Evolutionary conservation across 2,329 filamentous ascomycete genomes (phyloP), one percentile per base, ranked within the genome.

Genomic region (Beauveria australis): DNA sequence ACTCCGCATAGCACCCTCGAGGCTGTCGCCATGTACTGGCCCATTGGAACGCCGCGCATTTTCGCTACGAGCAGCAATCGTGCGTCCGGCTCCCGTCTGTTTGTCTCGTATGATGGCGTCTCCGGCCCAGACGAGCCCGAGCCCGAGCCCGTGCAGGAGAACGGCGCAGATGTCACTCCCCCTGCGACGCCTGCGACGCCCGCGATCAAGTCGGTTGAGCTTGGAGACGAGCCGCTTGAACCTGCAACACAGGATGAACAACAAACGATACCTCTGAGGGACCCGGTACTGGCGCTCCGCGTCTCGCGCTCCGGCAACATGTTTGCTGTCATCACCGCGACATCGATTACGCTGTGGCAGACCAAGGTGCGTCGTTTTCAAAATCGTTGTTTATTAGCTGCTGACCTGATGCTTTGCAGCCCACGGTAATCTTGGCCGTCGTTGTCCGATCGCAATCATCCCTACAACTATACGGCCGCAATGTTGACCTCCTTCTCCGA

Each of bases 311-410:
- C 83, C 60, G 92, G 92, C 46, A 88, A 92, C 68, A 77, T 85
- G 63, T 97, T 99, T 75, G 90, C 90, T 56, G 91, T 91, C 52
- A 91, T 97, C 70, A 97, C 93, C 1, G 78, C 83, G 5, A 89
- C 89, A 2, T 89, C 89, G 14, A 85, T 99, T 72, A 91, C 89
- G n/a, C 82, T 99, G 66, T 99, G 94, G 94, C 94, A 99, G 76
- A 93, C 91, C 60, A 93, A 93, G 82, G 91, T 92, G 80, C 63
- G 79, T 68, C 48, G 33, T 52, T 64, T 61, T 2, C 10, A 5
- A 19, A 5, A n/a, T 18, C 37, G 19, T 24, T n/a, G n/a, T 18
- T 24, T 14, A 41, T 40, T 30, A 19, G 10, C 14, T 19, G 16
- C 65, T 68, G 60, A 68, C 56, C 1, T 64, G 66, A 61, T 66